Base-by-base conservation (phyloP, 176 grass and related monocot species). In the Chrysopogon serrulatus region DNA sequence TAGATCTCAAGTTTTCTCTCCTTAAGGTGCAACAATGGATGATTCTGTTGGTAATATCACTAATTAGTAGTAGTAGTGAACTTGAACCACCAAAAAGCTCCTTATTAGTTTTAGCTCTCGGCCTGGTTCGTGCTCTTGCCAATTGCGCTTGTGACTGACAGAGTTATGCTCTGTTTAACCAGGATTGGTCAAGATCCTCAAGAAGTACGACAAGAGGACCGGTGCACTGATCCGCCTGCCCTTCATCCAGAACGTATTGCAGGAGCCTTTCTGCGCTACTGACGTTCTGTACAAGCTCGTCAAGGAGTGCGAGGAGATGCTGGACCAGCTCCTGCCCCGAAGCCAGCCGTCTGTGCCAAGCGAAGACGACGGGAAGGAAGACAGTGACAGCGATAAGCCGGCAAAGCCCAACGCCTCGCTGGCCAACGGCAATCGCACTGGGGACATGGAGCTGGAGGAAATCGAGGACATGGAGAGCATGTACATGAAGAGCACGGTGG, bases 121-220 rank as follows among this genome's bases (percentile, higher is more conserved):
- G 9, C n/a, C 4, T n/a, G 15, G 53, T 24, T 31, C 34, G 1
- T 10, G 32, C 21, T 56, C 19, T 60, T 68, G 36, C 31, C 23
- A 18, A 21, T 62, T 68, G 47, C 8, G n/a, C 13, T 79, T 82
- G 2, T 35, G 60, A 53, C 60, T 66, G 51, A 83, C 59, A 16
- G n/a, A 37, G 28, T 54, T 26, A 13, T 77, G 15, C 23, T 79
- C 65, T 68, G 65, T 32, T 85, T 64, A 42, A 21, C 31, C 82
- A 93, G 94, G 91, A 21, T 63, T 97, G 59, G 94, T 88, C 41
- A 93, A 93, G 65, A 97, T 93, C 64, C 84, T 93, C 41, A 97
- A 93, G 69, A 97, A 97, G 84, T 91, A 93, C 70, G 94, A 97
- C 39, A 97, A 93, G 78, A 91, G 87, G 85, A 97, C 94, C 13